Evolutionary conservation across 805 yeast genomes (phyloP), one percentile per base, ranked within the genome.

Genomic region (Tetrapisispora nanseiensis): DNA sequence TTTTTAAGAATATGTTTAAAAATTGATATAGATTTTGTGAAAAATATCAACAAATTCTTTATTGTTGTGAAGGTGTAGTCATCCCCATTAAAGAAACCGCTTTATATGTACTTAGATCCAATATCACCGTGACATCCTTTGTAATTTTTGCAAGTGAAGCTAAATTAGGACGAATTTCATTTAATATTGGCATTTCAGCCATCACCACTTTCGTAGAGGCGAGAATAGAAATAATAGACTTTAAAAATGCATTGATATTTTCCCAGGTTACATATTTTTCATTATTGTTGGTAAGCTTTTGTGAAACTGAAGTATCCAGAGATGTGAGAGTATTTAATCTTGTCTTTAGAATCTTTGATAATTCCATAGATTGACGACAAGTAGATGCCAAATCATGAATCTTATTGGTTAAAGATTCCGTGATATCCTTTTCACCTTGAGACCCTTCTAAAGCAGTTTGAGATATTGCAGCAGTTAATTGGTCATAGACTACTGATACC

Each of bases 61-160:
- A 35, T 11, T 43, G 35, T 27, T 41, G 46, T 24, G 30, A 26
- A 2, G 29, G 30, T 11, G 23, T 11, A 13, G 54, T 42, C 15
- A 43, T 28, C 6, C 51, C 50, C 10, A 42, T 39, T 1, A 48
- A 41, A 13, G 62, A 57, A 12, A 57, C 62, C 22, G 52, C 54
- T 42, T 68, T 65, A 56, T 71, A 75, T 15, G 80, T 68, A 45
- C 82, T 76, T 32, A 73, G 69, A 57, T 89, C 96, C 33, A 89
- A 65, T 51, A 85, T 70, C n/a, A 86, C 79, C 0, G 97, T 87
- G 13, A 90, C 82, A 55, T 90, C 97, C 55, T 90, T 90, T 4
- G 96, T 86, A 3, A 89, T 83, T 49, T 86, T 78, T 0, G 97
- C 89, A 45, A 90, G 67, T 29, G 78, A 75, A 0, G 95, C 85